Conservation (phyloP, 2,329 filamentous ascomycete genomes). For the Fusarium fracticaudum region DNA sequence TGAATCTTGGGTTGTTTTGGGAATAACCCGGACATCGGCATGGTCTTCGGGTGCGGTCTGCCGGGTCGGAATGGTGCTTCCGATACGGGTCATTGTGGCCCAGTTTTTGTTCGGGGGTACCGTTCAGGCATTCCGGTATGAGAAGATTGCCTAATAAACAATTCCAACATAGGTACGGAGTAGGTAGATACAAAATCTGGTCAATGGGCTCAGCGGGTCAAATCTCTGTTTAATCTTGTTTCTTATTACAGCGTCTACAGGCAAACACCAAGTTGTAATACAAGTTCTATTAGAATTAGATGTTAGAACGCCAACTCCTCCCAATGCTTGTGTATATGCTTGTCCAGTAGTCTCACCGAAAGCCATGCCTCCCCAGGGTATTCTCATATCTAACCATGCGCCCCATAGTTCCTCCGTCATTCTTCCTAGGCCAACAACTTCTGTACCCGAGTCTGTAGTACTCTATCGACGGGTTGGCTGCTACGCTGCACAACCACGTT, state of each 20-base stretch:
- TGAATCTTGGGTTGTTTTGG: neutral
- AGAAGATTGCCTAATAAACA: neutral
- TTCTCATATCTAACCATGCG: slow-evolving; percentile 17
- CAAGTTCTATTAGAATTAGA: neutral
- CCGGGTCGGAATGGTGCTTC: slow-evolving; percentile 31
- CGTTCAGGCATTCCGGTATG: neutral
- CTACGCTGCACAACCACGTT: slow-evolving; percentile 65
- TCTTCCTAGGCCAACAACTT: slow-evolving; percentile 43
- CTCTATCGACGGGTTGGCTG: slow-evolving; percentile 51
- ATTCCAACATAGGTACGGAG: too few species aligned
- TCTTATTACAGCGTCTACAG: slow-evolving; percentile 4
- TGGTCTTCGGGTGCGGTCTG: neutral
- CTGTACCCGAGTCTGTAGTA: slow-evolving; percentile 51
- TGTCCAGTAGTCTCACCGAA: slow-evolving; percentile 5
- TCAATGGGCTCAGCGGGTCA: neutral
- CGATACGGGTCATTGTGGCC: slow-evolving; percentile 10
- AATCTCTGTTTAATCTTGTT: neutral
- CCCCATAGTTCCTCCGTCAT: neutral
- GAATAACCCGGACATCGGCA: neutral
- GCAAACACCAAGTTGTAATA: slow-evolving; percentile 2
- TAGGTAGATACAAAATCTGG: neutral
- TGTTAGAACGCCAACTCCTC: slow-evolving; percentile 33
- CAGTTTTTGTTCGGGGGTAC: slow-evolving; percentile 23
- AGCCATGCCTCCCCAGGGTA: slow-evolving; percentile 25
- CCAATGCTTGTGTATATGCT: slow-evolving; percentile 32